Evolutionary conservation across 768 basidiomycete species (phyloP), one percentile per base, ranked within the genome.

Genomic region (Macrolepiota fuliginosa): DNA sequence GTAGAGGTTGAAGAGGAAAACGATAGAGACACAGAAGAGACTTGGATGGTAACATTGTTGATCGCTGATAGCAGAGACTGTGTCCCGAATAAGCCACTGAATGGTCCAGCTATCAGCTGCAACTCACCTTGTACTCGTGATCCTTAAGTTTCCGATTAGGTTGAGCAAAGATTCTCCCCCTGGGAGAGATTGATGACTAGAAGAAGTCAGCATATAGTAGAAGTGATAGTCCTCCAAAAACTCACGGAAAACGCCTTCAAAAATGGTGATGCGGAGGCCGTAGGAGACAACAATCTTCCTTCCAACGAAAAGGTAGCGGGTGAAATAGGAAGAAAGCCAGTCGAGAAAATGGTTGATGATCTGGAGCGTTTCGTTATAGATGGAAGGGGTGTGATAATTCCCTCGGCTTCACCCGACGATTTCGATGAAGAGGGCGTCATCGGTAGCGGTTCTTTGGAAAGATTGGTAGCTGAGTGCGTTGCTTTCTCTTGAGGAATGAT

Each of bases 41-140:
- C 68, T 47, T 74, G 75, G 53, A 89, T 64, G 35, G 73, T 69
- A 25, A 79, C 70, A 49, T 69, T 69, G 17, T 79, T 76, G 27
- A 90, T 67, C 39, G 81, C 75, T 4, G 81, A 79, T 15, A 85
- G 63, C 46, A 72, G 69, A 3, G 82, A 77, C 85, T 87, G 51
- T 27, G 25, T 24, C 29, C 46, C 35, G 60, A 3, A 27, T 49
- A 11, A 25, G 24, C 47, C 10, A 49, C 22, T 9, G 10, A 12
- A 49, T 9, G 13, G 22, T 49, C 22, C 47, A 4, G 9, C 3
- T 24, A 10, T 22, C 19, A 45, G 39, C 42, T 10, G 42, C 6
- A 45, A 72, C 74, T 39, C 68, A 83, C 83, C 55, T 73, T 69
- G 62, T 77, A 73, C 61, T 72, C 72, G 27, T 67, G 60, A 55